These are phyloP conservation scores for Boechera stricta DNA, from an alignment of 345 rosid genomes.

Conservation along the genomic window DNA sequence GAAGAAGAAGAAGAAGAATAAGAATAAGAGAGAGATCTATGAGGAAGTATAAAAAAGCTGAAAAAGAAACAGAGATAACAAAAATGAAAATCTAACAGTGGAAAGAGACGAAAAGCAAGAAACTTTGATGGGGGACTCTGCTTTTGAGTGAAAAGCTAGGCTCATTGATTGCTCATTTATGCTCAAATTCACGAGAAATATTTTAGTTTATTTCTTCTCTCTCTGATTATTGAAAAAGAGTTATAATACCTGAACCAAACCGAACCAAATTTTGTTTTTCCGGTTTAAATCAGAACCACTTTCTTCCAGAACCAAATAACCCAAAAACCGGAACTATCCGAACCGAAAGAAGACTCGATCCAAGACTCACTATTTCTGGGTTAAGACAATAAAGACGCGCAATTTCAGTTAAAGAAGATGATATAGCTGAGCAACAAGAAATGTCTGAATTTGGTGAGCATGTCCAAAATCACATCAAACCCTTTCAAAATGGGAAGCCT, in stretches of 20 bases:
- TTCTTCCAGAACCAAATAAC: neutral
- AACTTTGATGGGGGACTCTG: conserved; percentile 38
- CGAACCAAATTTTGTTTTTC: neutral
- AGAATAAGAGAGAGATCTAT: conserved; percentile 10
- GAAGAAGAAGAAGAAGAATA: neutral
- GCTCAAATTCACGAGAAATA: neutral
- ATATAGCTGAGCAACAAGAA: conserved; percentile 5
- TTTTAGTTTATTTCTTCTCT: neutral
- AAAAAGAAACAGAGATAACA: conserved; percentile 7
- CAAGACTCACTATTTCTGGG: conserved; percentile 1
- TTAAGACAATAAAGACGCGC: conserved; percentile 3
- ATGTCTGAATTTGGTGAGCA: conserved; percentile 11
- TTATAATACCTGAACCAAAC: neutral
- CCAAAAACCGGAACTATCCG: neutral
- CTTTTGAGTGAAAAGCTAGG: conserved; percentile 39
- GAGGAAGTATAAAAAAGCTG: conserved; percentile 23
- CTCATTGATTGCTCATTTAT: conserved; percentile 35
- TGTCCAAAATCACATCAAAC: neutral
- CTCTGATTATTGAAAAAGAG: no score
- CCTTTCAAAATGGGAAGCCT: neutral
- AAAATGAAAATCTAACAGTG: conserved; percentile 37
- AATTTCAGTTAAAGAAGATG: conserved; percentile 3
- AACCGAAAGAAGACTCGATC: neutral
- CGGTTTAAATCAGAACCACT: neutral
- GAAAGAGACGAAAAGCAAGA: conserved; percentile 32